Base-by-base conservation (phyloP, 805 yeast genomes). In the Kregervanrija fluxuum region DNA sequence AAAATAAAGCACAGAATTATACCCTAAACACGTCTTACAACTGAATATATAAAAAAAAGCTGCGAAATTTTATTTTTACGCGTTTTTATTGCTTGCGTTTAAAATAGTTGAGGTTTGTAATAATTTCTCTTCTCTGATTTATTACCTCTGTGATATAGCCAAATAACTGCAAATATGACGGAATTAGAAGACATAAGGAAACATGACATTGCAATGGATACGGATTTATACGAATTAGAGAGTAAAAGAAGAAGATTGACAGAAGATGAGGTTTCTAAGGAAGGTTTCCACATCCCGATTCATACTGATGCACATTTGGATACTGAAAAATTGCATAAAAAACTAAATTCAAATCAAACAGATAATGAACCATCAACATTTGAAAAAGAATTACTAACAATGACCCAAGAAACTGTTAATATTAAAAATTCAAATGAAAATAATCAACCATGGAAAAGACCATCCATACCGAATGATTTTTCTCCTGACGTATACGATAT, bases 401-500 rank as follows among this genome's bases (percentile, higher is more conserved):
- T 78, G 72, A 61, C 71, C 3, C 60, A 62, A 36, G 56, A 60
- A n/a, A 54, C 31, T 11, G 58, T 54, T 34, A 49, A 52, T 11
- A 58, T 54, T 35, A 30, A 45, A 37, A 33, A 38, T 15, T 30
- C 32, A 11, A 49, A 47, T 41, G 40, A 38, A 13, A 57, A 56
- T 37, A 57, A 59, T 40, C 72, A 67, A 41, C 51, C 55, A 5
- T 77, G 79, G 76, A 33, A 44, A 3, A 56, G 91, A 50, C 85
- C 93, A 0, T 69, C 74, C 0, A 54, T 79, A 5, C 77, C 83
- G 2, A 16, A 33, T 8, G 68, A 67, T 36, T 79, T 82, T 50
- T 67, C 74, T 43, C 73, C 82, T 2, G 54, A 56, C 1, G 60
- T 61, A 1, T 58, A 61, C 35, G 89, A 83, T 54, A 71, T 85